Percentiles rank a stretch among this genome's conserved stretches.
Evolutionary conservation across 2,329 filamentous ascomycete genomes (phyloP).

Genomic region (Fusarium fracticaudum): DNA sequence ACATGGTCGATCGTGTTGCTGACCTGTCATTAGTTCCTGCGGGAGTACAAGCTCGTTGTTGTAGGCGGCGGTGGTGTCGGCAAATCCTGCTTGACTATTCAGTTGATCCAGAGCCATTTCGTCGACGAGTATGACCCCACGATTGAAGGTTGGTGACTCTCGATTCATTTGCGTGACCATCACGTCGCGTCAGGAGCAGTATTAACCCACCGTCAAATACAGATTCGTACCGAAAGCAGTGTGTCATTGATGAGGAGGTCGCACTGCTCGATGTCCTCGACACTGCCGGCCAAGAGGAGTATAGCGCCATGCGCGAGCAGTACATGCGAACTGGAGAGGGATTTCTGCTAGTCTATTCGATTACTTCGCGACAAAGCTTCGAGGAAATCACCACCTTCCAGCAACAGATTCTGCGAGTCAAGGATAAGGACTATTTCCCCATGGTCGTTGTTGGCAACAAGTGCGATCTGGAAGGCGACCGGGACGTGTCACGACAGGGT

Average conservation of each 20-base stretch:
- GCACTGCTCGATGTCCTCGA: slow-evolving; percentile 97
- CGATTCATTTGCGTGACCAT: neutral
- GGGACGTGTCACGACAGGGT: slow-evolving; percentile 94
- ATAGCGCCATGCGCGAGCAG: slow-evolving; percentile 98
- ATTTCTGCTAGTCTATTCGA: slow-evolving; percentile 97
- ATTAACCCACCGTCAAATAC: slow-evolving; percentile 21
- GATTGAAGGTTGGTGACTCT: slow-evolving; percentile 81
- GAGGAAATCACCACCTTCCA: slow-evolving; percentile 99
- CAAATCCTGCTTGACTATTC: slow-evolving; percentile 99
- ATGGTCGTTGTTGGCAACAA: slow-evolving; percentile 99
- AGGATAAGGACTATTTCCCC: slow-evolving; percentile 99
- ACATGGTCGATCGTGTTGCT: slow-evolving; percentile 23
- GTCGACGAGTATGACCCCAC: slow-evolving; percentile 99
- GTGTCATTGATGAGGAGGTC: slow-evolving; percentile 97
- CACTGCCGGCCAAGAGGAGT: slow-evolving; percentile 98
- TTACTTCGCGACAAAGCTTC: slow-evolving; percentile 96
- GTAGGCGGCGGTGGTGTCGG: slow-evolving; percentile 98
- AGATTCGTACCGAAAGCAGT: slow-evolving; percentile 99
- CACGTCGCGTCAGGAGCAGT: slow-evolving; percentile 27
- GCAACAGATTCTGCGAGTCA: slow-evolving; percentile 97
- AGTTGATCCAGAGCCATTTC: slow-evolving; percentile 95
- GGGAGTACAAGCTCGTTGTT: slow-evolving; percentile 96
- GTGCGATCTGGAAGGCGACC: slow-evolving; percentile 94
- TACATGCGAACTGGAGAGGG: slow-evolving; percentile 99
- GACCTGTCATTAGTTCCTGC: slow-evolving; percentile 70